A percentile compares a stretch with the other conserved stretches of the same genome.
These are phyloP conservation scores for Globisporangium paroecandrum DNA, from an alignment of 352 stramenopile genomes.

Conservation along the genomic window DNA sequence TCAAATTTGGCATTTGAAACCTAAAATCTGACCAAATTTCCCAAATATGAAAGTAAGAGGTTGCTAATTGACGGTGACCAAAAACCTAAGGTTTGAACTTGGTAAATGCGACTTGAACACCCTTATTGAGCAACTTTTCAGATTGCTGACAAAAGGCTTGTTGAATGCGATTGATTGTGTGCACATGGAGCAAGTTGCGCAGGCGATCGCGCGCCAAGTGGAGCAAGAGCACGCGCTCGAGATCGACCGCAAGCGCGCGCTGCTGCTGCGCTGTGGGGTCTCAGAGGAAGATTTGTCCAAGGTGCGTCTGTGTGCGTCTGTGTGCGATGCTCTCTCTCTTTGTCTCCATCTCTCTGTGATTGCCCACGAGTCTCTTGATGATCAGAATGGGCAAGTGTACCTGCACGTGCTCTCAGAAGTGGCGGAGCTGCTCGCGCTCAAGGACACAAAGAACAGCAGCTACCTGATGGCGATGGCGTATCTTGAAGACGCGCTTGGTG, in stretches of 20 bases:
- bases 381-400: conserved; percentile 44
- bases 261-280: conserved; percentile 30
- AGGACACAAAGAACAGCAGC: conserved; percentile 34
- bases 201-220: conserved; percentile 22
- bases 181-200: conserved; percentile 10
- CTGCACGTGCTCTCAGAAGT: conserved; percentile 45
- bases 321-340: background rate
- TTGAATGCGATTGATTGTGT: background rate
- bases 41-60: too few relatives aligned
- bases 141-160: background rate
- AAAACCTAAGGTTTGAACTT: too few relatives aligned
- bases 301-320: conserved; percentile 13
- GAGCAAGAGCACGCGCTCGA: conserved; percentile 32
- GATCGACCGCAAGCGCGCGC: conserved; percentile 26
- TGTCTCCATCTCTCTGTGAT: background rate
- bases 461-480: conserved; percentile 30
- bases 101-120: too few relatives aligned
- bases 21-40: too few relatives aligned
- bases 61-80: too few relatives aligned
- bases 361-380: background rate
- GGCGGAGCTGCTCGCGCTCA: conserved; percentile 36
- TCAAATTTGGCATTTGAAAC: too few relatives aligned
- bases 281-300: conserved; percentile 45
- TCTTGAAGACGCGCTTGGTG: conserved; percentile 25
- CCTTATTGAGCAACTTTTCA: background rate